Evolutionary conservation across 108 stramenopile species (phyloP), one percentile per base, ranked within the genome.

Genomic region (Skeletonema costatum): DNA sequence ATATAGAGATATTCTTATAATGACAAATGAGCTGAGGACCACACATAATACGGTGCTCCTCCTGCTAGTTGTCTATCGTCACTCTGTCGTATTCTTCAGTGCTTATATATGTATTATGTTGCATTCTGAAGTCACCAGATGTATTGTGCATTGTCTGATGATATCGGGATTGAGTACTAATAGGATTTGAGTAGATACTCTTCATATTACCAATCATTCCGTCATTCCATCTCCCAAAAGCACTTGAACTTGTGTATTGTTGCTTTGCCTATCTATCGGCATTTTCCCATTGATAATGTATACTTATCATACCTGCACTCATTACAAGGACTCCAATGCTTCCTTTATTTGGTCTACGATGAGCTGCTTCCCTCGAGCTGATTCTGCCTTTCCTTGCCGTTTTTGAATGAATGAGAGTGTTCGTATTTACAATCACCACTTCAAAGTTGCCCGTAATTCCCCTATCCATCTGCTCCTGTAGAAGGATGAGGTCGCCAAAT

Each of bases 361-460:
- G 5, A 69, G 33, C 32, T 64, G 44, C 62, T 82, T 66, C 36
- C 71, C 74, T 12, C 58, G 2, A 21, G 42, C 30, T 17, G 86
- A 60, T 35, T 62, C 51, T 9, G 83, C 86, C 32, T 74, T 78
- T 25, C 74, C 74, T 44, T 71, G 53, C 17, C 72, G 71, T 65
- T 83, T 83, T 83, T 17, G 85, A 86, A 84, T 88, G 87, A 78
- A 88, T 79, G 11, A 86, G 32, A 38, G 70, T 72, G 16, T 81
- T 77, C 31, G 74, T 78, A 41, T 80, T 61, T 1, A 78, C 46
- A 29, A 88, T 72, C 3, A 64, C 79, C n/a, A 88, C 81, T 74
- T 88, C 83, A 56, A 88, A 81, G 25, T 84, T 86, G 12, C 85
- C 85, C 48, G 85, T 88, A 29, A 86, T 75, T 9, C 71, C 68